Percentiles rank a stretch among this genome's conserved stretches.
Conservation (phyloP, 2,329 filamentous ascomycete species). For the Fusarium hainanense region DNA sequence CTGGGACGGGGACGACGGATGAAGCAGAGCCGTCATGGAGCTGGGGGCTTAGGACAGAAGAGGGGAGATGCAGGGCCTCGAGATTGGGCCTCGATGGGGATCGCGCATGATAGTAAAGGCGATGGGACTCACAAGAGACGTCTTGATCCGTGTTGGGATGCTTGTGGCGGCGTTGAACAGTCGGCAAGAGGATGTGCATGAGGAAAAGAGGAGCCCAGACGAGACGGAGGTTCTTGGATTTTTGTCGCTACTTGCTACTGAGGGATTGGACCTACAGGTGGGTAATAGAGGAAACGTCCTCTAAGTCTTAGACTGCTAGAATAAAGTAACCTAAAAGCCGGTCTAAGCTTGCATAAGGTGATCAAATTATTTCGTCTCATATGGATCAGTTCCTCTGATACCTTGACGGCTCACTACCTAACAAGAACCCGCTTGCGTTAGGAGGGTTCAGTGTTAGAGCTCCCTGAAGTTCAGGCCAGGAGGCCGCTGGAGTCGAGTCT, state of each 20-base stretch:
- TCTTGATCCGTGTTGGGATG: conserved; percentile 48
- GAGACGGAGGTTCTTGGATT: conserved; percentile 53
- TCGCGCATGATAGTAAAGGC: conserved; percentile 52
- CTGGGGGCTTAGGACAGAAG: conserved; percentile 39
- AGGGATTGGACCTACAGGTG: neutral
- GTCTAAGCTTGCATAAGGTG: neutral
- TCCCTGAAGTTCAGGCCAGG: conserved; percentile 8
- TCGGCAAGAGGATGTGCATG: conserved; percentile 55
- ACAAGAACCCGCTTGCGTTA: conserved; percentile 35
- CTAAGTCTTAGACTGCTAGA: neutral
- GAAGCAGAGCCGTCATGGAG: conserved; percentile 39
- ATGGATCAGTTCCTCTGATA: neutral
- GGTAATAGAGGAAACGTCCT: neutral
- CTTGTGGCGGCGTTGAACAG: conserved; percentile 50
- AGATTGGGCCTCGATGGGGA: conserved; percentile 47
- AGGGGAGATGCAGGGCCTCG: conserved; percentile 40
- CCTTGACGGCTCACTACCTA: conserved; percentile 33
- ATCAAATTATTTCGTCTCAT: neutral
- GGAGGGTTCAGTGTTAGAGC: conserved; percentile 20
- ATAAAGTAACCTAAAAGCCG: neutral
- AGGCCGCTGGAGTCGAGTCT: conserved; percentile 8
- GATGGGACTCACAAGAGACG: conserved; percentile 54
- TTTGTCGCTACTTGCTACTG: conserved; percentile 53
- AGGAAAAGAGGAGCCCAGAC: conserved; percentile 58
- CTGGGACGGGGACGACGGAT: conserved; percentile 43